Percentiles rank a stretch among this genome's conserved stretches.
Conservation (phyloP, 2,329 filamentous ascomycete species). For the Exophiala bonariae region DNA sequence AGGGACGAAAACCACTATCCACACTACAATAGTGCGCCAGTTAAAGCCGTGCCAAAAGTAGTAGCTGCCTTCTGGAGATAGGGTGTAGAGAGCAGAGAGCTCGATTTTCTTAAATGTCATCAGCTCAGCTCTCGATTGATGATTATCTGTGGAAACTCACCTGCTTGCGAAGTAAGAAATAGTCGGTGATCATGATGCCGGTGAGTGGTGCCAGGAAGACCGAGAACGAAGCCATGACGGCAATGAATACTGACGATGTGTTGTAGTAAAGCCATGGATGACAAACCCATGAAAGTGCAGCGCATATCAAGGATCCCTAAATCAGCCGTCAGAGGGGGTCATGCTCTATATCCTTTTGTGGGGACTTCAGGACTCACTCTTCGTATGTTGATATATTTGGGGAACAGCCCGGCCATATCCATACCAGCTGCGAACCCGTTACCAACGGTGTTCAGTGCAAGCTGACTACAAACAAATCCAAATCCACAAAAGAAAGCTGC, state of each 20-base stretch:
- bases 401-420: slow-evolving; percentile 55
- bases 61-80: slow-evolving; percentile 36
- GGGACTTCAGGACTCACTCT: slow-evolving; percentile 20
- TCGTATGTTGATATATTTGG: slow-evolving; percentile 57
- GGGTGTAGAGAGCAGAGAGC: slow-evolving; percentile 44
- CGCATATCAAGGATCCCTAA: too few relatives aligned
- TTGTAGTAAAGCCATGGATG: neutral
- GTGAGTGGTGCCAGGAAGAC: slow-evolving; percentile 47
- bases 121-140: too few relatives aligned
- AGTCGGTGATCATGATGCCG: slow-evolving; percentile 35
- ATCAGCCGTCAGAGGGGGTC: too few relatives aligned
- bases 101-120: slow-evolving; percentile 32
- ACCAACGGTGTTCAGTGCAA: slow-evolving; percentile 47
- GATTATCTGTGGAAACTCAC: too few relatives aligned
- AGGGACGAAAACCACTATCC: slow-evolving; percentile 36
- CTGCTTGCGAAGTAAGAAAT: slow-evolving; percentile 36
- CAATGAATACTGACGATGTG: too few relatives aligned
- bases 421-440: slow-evolving; percentile 55
- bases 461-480: slow-evolving; percentile 46
- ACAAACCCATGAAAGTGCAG: too few relatives aligned
- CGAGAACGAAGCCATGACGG: slow-evolving; percentile 30
- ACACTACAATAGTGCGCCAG: slow-evolving; percentile 42
- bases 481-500: slow-evolving; percentile 49
- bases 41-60: slow-evolving; percentile 46
- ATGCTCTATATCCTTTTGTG: too few relatives aligned